Base-by-base conservation (phyloP, 805 yeast genomes). In the Wickerhamomyces bovis region DNA sequence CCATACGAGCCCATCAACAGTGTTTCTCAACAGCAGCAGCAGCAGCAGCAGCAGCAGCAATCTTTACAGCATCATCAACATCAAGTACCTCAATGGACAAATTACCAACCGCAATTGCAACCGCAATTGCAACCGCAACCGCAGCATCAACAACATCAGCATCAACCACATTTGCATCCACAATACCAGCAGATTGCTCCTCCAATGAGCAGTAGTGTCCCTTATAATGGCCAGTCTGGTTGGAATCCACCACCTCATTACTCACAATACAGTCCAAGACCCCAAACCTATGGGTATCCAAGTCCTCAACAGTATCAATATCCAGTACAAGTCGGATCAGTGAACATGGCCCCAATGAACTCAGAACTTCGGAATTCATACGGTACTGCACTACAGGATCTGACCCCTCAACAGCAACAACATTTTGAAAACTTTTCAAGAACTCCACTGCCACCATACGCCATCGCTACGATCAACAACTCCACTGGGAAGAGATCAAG, bases 401-500 rank as follows among this genome's bases (percentile, higher is more conserved):
- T 43, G 7, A 44, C 45, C 28, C 55, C 41, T n/a, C 49, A 48
- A 33, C 44, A 33, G 18, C 54, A 42, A 18, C 54, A 44, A 20
- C 46, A 43, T 16, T 33, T 16, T 38, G 38, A 49, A 30, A 39
- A 43, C 15, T 30, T 26, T 7, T 54, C 59, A 44, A 64, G 60
- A 42, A 65, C 61, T 46, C 70, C 71, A 2, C 52, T 60, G n/a
- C 73, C 73, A 6, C 71, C 73, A 7, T 44, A 58, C 48, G 56
- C 63, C 25, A 48, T 64, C 57, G 58, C 62, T 40, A 59, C 66
- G 11, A 54, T 55, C 18, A 56, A 52, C 39, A 54, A 38, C 13
- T 41, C 48, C 0, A 52, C 50, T 6, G 42, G 41, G 22, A 60
- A 53, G 13, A 53, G 52, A 46, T 16, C 23, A 19, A 53, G 38